Evolutionary conservation across 768 basidiomycete species (phyloP).

Genomic region (Suillus decipiens): DNA sequence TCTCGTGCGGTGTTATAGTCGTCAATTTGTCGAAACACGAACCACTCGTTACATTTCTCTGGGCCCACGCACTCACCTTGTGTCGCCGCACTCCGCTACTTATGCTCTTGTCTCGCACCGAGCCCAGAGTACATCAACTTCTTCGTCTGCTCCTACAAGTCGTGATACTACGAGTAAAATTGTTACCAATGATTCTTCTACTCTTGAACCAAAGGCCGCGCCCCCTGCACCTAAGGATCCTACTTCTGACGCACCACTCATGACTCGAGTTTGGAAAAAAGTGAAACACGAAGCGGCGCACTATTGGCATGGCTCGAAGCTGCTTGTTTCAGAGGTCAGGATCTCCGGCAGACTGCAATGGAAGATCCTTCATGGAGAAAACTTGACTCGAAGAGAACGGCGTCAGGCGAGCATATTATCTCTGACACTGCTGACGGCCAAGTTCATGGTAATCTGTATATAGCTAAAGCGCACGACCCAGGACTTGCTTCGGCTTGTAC

Average conservation of each 20-base stretch:
- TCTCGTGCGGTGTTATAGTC: conserved; percentile 37
- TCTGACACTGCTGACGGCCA: conserved; percentile 4
- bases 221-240: conserved; percentile 49
- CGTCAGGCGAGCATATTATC: conserved; percentile 64
- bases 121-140: conserved; percentile 38
- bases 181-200: conserved; percentile 17
- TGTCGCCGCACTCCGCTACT: conserved; percentile 20
- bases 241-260: conserved; percentile 44
- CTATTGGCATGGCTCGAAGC: conserved; percentile 96
- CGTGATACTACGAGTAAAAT: conserved; percentile 8
- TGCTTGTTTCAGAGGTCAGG: conserved; percentile 91
- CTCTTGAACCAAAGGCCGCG: conserved; percentile 46
- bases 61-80: conserved; percentile 17
- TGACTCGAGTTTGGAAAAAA: conserved; percentile 80
- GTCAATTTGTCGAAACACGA: conserved; percentile 25
- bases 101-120: conserved; percentile 25
- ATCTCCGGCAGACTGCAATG: conserved; percentile 87
- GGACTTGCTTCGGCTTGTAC: conserved; percentile 90
- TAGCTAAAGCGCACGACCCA: conserved; percentile 92
- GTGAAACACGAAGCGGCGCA: conserved; percentile 95
- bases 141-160: conserved; percentile 17
- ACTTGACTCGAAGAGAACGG: conserved; percentile 88
- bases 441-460: neutral
- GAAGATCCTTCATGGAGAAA: conserved; percentile 91
- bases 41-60: conserved; percentile 22